phyloP scores from a whole-genome alignment of 177 flowering plant genomes.

The Vitis hybrid region DNA sequence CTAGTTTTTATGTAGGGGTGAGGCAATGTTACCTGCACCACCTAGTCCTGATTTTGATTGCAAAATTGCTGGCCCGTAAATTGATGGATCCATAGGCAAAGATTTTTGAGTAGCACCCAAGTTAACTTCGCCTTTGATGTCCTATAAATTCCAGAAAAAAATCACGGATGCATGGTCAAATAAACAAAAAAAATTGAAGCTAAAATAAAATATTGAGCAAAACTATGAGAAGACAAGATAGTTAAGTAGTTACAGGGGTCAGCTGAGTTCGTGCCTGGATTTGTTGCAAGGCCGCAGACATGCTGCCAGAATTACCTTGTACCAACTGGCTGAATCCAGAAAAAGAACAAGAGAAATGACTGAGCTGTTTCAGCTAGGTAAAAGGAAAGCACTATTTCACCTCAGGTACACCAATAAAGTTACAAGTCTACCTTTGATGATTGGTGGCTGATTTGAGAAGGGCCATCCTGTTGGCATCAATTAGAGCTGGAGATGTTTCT shows the following conservation, averaged over 20 bases:
- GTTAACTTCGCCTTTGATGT: slow-evolving; percentile 67
- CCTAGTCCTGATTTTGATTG: slow-evolving; percentile 80
- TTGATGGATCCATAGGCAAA: slow-evolving; percentile 78
- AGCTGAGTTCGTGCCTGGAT: slow-evolving; percentile 66
- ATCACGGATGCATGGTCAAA: background rate
- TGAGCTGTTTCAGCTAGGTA: background rate
- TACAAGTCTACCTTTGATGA: slow-evolving; percentile 62
- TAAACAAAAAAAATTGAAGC: background rate
- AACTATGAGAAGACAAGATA: slow-evolving; percentile 1
- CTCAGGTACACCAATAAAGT: background rate
- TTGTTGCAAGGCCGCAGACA: slow-evolving; percentile 79
- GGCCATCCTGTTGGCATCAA: slow-evolving; percentile 79
- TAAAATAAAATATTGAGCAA: background rate
- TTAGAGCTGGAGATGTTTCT: slow-evolving; percentile 63
- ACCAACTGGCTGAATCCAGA: slow-evolving; percentile 70
- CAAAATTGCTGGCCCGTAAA: slow-evolving; percentile 77
- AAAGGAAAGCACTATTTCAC: background rate
- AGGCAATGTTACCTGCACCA: slow-evolving; percentile 50
- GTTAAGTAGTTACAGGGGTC: slow-evolving; percentile 47
- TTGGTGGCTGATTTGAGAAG: slow-evolving; percentile 69
- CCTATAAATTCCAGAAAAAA: slow-evolving; percentile 41
- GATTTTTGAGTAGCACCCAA: slow-evolving; percentile 63
- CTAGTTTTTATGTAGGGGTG: background rate
- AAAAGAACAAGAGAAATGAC: slow-evolving; percentile 19
- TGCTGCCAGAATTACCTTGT: slow-evolving; percentile 70